phyloP scores from a whole-genome alignment of 352 stramenopile species.

The Globisporangium ultimum region DNA sequence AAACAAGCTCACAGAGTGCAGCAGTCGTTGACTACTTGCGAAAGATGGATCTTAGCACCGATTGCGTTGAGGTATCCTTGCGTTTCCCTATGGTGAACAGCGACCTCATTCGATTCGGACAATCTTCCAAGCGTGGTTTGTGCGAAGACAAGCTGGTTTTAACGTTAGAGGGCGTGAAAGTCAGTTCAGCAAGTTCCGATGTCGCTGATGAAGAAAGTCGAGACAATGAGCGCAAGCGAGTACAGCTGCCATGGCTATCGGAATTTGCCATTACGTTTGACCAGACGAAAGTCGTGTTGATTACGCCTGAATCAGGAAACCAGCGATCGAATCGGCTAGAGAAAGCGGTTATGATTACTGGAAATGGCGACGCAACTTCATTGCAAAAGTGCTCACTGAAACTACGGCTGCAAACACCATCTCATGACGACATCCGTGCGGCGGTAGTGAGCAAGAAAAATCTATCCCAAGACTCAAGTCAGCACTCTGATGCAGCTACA shows the following conservation, averaged over 20 bases:
- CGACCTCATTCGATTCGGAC: slow-evolving; percentile 78
- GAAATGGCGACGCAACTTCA: slow-evolving; percentile 27
- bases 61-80: slow-evolving; percentile 68
- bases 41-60: slow-evolving; percentile 64
- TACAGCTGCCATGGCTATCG: slow-evolving; percentile 53
- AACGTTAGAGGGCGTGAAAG: slow-evolving; percentile 58
- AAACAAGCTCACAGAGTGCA: slow-evolving; percentile 3
- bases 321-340: slow-evolving; percentile 42
- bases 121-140: slow-evolving; percentile 70
- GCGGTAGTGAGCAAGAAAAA: slow-evolving; percentile 59
- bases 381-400: slow-evolving; percentile 40
- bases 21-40: slow-evolving; percentile 32
- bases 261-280: slow-evolving; percentile 68
- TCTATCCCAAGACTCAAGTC: slow-evolving; percentile 64
- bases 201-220: slow-evolving; percentile 8
- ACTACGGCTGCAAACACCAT: slow-evolving; percentile 45
- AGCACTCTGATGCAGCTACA: slow-evolving; percentile 39
- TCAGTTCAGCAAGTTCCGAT: slow-evolving; percentile 22
- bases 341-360: slow-evolving; percentile 43
- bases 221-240: slow-evolving; percentile 6
- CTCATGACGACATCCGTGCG: slow-evolving; percentile 40
- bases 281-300: slow-evolving; percentile 35
- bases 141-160: slow-evolving; percentile 82
- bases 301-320: slow-evolving; percentile 50
- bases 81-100: slow-evolving; percentile 84